phyloP scores from a whole-genome alignment of 2,329 filamentous ascomycete species.

The Fusarium falciforme region DNA sequence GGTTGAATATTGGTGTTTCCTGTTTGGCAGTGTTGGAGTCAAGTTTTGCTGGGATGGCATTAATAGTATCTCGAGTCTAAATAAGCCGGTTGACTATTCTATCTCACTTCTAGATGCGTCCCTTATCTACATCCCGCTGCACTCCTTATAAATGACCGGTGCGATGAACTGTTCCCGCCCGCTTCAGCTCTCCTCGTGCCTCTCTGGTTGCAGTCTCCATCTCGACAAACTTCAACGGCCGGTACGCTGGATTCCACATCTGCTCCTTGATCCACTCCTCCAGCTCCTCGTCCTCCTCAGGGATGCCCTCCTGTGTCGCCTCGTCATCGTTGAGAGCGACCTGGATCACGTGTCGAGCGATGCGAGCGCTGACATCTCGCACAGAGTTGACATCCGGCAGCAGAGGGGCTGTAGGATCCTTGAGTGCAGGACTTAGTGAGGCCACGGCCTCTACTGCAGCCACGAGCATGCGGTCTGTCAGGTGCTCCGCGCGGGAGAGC shows the following conservation, averaged over 20 bases:
- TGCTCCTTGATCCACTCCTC: slow-evolving; percentile 80
- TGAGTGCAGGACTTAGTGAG: slow-evolving; percentile 75
- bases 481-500: slow-evolving; percentile 71
- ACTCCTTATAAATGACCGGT: slow-evolving; percentile 10
- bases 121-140: background rate
- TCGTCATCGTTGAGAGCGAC: slow-evolving; percentile 77
- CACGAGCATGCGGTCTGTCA: slow-evolving; percentile 85
- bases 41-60: slow-evolving; percentile 17
- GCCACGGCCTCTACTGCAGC: slow-evolving; percentile 81
- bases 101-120: background rate
- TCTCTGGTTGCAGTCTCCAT: slow-evolving; percentile 63
- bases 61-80: slow-evolving; percentile 1
- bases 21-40: slow-evolving; percentile 17
- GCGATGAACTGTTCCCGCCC: slow-evolving; percentile 46
- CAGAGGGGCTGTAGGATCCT: slow-evolving; percentile 72
- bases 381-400: slow-evolving; percentile 82
- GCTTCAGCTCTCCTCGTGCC: slow-evolving; percentile 58
- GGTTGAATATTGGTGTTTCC: slow-evolving; percentile 32
- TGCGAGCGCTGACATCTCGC: slow-evolving; percentile 79
- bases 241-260: slow-evolving; percentile 82
- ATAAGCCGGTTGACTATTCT: slow-evolving; percentile 1
- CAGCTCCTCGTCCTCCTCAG: slow-evolving; percentile 63
- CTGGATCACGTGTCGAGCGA: slow-evolving; percentile 80
- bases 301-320: slow-evolving; percentile 74
- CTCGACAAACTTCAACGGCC: slow-evolving; percentile 69